phyloP scores from a whole-genome alignment of 352 stramenopile genomes.

The Phytophthora capsici region DNA sequence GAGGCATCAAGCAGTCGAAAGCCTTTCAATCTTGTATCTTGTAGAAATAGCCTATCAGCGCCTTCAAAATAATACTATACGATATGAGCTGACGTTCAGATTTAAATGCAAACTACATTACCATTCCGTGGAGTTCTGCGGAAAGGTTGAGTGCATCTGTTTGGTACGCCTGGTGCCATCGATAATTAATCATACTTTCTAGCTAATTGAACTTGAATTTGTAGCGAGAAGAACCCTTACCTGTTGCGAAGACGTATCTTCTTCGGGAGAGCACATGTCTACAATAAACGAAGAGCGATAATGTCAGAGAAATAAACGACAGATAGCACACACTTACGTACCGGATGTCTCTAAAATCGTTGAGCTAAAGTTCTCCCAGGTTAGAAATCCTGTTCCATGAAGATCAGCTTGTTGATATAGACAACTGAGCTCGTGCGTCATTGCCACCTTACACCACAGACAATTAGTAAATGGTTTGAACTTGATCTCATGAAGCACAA shows the following conservation, averaged over 20 bases:
- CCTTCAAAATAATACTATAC: slow-evolving; percentile 44
- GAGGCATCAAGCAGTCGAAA: slow-evolving; percentile 49
- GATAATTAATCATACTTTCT: not conserved
- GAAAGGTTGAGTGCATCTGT: slow-evolving; percentile 43
- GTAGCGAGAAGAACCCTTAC: not conserved
- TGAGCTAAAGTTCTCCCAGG: slow-evolving; percentile 54
- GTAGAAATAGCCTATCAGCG: slow-evolving; percentile 47
- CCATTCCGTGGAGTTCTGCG: slow-evolving; percentile 54
- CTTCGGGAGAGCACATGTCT: slow-evolving; percentile 10
- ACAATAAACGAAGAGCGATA: not conserved
- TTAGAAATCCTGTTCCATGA: slow-evolving; percentile 32
- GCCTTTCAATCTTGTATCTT: slow-evolving; percentile 35
- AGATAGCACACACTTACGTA: slow-evolving; percentile 8
- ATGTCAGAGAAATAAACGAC: not conserved
- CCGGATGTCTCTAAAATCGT: slow-evolving; percentile 51
- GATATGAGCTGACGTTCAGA: not conserved
- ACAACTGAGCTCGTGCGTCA: slow-evolving; percentile 42
- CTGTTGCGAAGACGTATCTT: slow-evolving; percentile 10
- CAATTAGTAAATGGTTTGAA: not conserved
- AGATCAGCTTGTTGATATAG: slow-evolving; percentile 56
- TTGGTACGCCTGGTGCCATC: slow-evolving; percentile 33
- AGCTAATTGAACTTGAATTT: not conserved
- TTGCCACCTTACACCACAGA: slow-evolving; percentile 30
- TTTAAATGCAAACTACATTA: slow-evolving; percentile 17
- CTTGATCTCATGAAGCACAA: not conserved